Percentiles rank a stretch among this genome's conserved stretches.
These are phyloP conservation scores for Phyllosticta citriasiana DNA, from an alignment of 2,329 filamentous ascomycete genomes.

Conservation along the genomic window DNA sequence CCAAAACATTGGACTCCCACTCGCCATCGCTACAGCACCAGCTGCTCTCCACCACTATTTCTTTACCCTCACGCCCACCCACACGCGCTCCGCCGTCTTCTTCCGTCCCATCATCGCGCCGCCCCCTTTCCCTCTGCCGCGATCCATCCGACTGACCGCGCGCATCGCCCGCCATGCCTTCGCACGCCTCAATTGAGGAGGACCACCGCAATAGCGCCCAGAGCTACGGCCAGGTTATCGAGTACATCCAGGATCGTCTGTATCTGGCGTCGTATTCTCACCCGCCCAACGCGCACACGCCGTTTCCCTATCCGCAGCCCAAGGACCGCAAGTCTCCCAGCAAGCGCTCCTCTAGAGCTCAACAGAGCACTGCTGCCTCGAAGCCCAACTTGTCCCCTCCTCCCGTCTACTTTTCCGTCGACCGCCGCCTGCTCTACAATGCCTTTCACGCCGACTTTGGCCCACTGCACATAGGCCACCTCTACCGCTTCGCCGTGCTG, in stretches of 20 bases:
- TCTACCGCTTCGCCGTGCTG: conserved; percentile 92
- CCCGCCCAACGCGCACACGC: conserved; percentile 67
- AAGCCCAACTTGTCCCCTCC: conserved; percentile 40
- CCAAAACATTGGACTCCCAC: neutral
- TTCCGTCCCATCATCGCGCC: neutral
- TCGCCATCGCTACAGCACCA: neutral
- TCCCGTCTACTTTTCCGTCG: conserved; percentile 92
- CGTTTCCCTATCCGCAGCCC: conserved; percentile 67
- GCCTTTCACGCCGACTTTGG: conserved; percentile 98
- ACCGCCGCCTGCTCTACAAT: conserved; percentile 89
- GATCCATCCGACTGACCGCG: neutral
- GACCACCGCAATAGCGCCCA: conserved; percentile 15
- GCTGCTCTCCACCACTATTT: neutral
- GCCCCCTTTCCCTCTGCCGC: neutral
- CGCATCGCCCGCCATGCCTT: conserved; percentile 3
- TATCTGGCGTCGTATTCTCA: conserved; percentile 90
- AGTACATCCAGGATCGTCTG: conserved; percentile 92
- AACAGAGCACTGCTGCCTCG: conserved; percentile 43
- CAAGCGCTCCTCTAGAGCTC: conserved; percentile 62
- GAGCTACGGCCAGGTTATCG: conserved; percentile 80
- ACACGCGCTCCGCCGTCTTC: neutral
- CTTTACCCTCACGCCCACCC: neutral
- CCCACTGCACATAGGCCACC: conserved; percentile 89
- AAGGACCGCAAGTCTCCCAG: conserved; percentile 54
- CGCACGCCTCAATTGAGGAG: conserved; percentile 4